Base-by-base conservation (phyloP, 768 basidiomycete genomes). In the Kwoniella shandongensis region DNA sequence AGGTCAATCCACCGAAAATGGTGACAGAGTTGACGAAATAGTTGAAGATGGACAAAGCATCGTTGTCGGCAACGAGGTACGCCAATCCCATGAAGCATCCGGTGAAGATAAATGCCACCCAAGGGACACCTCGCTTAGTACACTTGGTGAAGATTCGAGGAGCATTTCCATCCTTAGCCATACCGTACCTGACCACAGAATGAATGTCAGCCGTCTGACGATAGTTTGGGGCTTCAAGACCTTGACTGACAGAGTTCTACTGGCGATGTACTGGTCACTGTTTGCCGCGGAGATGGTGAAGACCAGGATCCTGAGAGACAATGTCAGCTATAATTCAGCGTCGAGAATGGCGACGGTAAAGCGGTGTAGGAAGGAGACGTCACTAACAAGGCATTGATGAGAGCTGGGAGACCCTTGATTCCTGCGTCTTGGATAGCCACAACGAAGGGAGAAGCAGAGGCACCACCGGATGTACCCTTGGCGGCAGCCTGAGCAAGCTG, bases 381-480 rank as follows among this genome's bases (percentile, higher is more conserved):
- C 71, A 1, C 85, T 83, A 18, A 88, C 89, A 39, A 39, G 26
- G 70, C 76, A 51, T 76, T 67, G 66, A 67, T 64, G 54, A 69
- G 52, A 30, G 60, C 54, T 6, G 71, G 74, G 29, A 73, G 62
- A 36, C 67, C 83, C 78, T 82, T 85, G 70, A 89, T 83, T 11
- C 88, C 87, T 1, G 87, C 86, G 39, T 81, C 80, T 40, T 77
- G 81, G 63, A 91, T 64, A 20, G 88, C 89, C 61, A 91, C 86
- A 51, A 91, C 89, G 76, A 88, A 93, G 2, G 90, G 90, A 3
- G 88, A 89, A 52, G 85, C 74, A 0, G 86, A 83, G 18, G 88
- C 89, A 41, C 59, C 57, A 18, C 54, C 59, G 1, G 48, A 18
- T 23, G 55, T 57, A 44, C 55, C 55, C 47, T 27, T 45, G 4